These are phyloP conservation scores for Harringtonia aguacate DNA, from an alignment of 2,329 filamentous ascomycete species.

Conservation along the genomic window DNA sequence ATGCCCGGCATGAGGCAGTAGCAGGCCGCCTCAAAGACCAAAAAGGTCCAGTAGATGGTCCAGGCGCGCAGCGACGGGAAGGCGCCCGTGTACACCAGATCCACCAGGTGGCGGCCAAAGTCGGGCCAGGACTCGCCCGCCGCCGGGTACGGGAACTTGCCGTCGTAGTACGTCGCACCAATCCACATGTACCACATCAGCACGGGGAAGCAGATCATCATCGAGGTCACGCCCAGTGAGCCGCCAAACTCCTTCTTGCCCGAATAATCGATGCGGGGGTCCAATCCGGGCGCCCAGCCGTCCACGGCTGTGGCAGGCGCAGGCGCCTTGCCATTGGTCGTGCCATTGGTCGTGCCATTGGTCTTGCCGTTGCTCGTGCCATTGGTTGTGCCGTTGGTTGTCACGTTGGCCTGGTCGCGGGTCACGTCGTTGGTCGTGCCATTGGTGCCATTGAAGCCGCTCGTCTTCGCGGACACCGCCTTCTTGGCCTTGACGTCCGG, in stretches of 20 bases:
- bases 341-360: conserved; percentile 15
- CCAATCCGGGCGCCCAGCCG: conserved; percentile 48
- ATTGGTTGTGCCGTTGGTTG: conserved; percentile 20
- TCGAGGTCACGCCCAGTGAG: conserved; percentile 61
- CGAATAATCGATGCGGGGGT: conserved; percentile 53
- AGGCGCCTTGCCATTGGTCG: conserved; percentile 21
- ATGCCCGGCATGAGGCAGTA: conserved; percentile 85
- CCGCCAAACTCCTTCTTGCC: conserved; percentile 78
- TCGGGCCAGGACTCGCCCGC: conserved; percentile 56
- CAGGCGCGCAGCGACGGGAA: conserved; percentile 77
- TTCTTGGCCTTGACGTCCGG: neutral
- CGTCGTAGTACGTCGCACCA: conserved; percentile 85
- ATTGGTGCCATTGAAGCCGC: neutral
- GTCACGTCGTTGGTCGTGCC: conserved; percentile 18
- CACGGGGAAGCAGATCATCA: conserved; percentile 89
- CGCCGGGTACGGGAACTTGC: conserved; percentile 60
- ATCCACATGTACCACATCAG: conserved; percentile 99
- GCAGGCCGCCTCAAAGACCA: conserved; percentile 70
- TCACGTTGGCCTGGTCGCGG: conserved; percentile 15
- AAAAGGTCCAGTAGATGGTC: conserved; percentile 90
- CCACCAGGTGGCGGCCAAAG: conserved; percentile 60
- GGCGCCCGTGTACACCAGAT: conserved; percentile 71
- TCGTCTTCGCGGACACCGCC: neutral
- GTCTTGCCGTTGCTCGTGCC: conserved; percentile 10
- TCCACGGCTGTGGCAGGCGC: conserved; percentile 27